Evolutionary conservation across 179 eudicot genomes (phyloP), one percentile per base, ranked within the genome.

Genomic region (Gypsophila paniculata): DNA sequence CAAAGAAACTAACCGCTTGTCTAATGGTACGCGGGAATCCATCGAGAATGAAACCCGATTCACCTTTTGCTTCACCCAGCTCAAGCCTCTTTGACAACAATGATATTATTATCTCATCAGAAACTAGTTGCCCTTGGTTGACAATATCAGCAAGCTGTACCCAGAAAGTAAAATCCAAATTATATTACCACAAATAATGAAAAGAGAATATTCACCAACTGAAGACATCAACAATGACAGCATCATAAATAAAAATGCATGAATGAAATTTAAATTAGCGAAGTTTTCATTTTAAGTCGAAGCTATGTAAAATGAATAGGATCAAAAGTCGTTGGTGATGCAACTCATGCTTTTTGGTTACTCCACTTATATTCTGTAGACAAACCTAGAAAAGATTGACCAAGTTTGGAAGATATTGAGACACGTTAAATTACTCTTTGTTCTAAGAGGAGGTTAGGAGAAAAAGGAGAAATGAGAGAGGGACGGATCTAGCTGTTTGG

Each of bases 11-110:
- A 62, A 94, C 99, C 51, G 99, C 99, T 85, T 94, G 99, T 86
- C 89, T 84, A 54, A 91, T 91, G 36, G 99, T 94, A 70, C 99
- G 89, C 9, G 99, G 99, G 80, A 94, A 94, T 57, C 99, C 99
- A 80, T 94, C 99, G 61, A 94, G 94, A 79, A 94, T 94, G 75
- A 94, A 94, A 54, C 99, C 99, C 0, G 91, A 80, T 86, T 94
- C 99, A 70, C 97, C 97, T 73, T 85, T 86, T 60, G 84, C 82
- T 81, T 89, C 97, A 61, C 99, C 97, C 52, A 75, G 72, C 83
- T 91, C 99, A 61, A 94, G 97, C 80, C 99, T 88, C 79, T 89
- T 89, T n/a, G 97, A 94, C 68, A 94, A 83, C 72, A 94, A 80
- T 68, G 75, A 81, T 23, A 94, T 84, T 29, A 94, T 89, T 23